phyloP scores from a whole-genome alignment of 495 filamentous ascomycete genomes.

The Apiosordaria backusii region DNA sequence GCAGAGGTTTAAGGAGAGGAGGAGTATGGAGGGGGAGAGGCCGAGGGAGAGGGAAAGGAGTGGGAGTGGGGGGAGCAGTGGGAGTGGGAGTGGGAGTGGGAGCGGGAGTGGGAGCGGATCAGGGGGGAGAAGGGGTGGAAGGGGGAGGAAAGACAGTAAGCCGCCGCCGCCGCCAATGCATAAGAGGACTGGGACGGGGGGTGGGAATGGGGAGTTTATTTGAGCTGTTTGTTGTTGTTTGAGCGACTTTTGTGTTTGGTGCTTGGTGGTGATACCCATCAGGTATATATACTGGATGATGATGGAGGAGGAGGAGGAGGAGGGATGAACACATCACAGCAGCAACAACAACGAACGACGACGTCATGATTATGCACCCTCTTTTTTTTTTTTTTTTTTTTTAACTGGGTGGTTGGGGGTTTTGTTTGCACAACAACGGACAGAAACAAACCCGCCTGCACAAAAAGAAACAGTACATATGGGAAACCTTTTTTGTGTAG shows the following conservation, averaged over 20 bases:
- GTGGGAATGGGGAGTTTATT: neutral
- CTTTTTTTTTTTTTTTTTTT: neutral
- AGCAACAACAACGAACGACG: too few relatives aligned
- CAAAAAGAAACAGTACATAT: neutral
- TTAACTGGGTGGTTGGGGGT: too few relatives aligned
- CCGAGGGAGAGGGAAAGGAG: neutral
- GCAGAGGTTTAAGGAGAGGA: constrained; percentile 11
- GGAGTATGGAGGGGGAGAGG: neutral
- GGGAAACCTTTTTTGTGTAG: neutral
- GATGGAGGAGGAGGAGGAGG: too few relatives aligned
- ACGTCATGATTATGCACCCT: constrained; percentile 1
- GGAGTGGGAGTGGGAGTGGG: neutral
- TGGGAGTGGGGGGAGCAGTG: neutral
- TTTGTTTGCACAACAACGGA: too few relatives aligned
- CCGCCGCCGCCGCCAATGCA: neutral
- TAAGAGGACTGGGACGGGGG: constrained; percentile 5
- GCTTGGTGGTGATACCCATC: too few relatives aligned
- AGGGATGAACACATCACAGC: too few relatives aligned
- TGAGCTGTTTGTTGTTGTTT: neutral
- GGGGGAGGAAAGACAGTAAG: neutral
- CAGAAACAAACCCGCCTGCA: too few relatives aligned
- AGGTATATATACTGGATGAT: neutral
- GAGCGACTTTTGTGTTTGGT: too few relatives aligned
- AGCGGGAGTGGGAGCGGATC: neutral
- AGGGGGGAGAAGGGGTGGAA: neutral